Base-by-base conservation (phyloP, 805 yeast genomes). In the Candida morakotiae region DNA sequence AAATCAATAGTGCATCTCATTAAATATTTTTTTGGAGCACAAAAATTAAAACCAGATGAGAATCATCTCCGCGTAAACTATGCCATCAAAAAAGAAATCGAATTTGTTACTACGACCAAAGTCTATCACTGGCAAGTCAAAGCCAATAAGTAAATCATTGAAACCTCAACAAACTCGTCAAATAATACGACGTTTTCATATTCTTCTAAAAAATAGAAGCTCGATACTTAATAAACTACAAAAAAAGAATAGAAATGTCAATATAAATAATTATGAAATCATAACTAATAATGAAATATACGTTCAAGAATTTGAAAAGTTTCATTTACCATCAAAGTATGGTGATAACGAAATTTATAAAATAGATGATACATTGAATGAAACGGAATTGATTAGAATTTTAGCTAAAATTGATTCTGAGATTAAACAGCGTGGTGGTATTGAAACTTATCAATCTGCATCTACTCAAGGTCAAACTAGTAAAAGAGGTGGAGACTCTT, bases 401-500 rank as follows among this genome's bases (percentile, higher is more conserved):
- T 56, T 83, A 9, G 82, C 76, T 0, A 67, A 67, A 35, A 75
- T 88, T 5, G 82, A 79, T 43, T 71, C 66, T 2, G 88, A 85
- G 51, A 71, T 83, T 3, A 64, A 64, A 7, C 69, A 64, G 28
- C 65, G 79, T 29, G 97, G 96, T 0, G 97, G 96, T 0, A 56
- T 91, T 2, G 71, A 77, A 34, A 75, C 76, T 9, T 91, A 91
- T 55, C 98, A 91, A 52, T 59, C 70, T 15, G 98, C 98, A 0
- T 86, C 96, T 2, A 74, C 83, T 1, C 77, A 79, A 35, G 98
- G 98, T 0, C 98, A 91, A 51, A 75, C 77, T 40, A 55, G 59
- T 0, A 70, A 71, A 32, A 58, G 98, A 44, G 98, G 98, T 0
- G 95, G 96, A 1, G 98, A 91, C 53, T 87, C 96, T 0, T 87